Base-by-base conservation (phyloP, 768 basidiomycete genomes). In the Boletus sp. region DNA sequence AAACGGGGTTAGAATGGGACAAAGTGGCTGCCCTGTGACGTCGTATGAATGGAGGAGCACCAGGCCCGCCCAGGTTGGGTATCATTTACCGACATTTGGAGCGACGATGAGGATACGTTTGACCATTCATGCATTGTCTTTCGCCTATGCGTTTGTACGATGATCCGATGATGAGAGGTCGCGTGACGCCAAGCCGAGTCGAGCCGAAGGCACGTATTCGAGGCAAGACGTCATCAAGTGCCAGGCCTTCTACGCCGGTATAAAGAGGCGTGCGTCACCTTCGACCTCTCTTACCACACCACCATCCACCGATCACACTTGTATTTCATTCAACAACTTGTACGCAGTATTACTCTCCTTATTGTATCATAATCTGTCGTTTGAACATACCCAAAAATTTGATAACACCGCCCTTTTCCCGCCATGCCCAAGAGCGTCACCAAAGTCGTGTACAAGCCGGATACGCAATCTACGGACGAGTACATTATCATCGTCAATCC, bases 391-490 rank as follows among this genome's bases (percentile, higher is more conserved):
- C 56, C 54, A 30, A 45, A 39, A n/a, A 37, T 48, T 29, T 36
- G 53, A 50, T 39, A 11, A 40, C 46, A 33, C 57, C 39, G 54
- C 57, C 30, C 41, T 47, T n/a, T 41, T 20, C n/a, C 40, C 50
- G 66, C 37, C 63, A 80, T 79, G 79, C 61, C 75, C 35, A 81
- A 82, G 62, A 60, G 71, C 41, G 64, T 88, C 58, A 82, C 83
- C 54, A 86, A 89, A 76, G 80, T 93, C 67, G 76, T 92, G 62
- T 94, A 90, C 80, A 90, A 90, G 74, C 87, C 90, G 33, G 84
- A 86, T 65, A 69, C 81, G 52, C 82, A 86, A 62, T 83, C 84
- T 8, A 86, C 84, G 20, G 84, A 90, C 52, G 89, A 91, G 74
- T 94, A 73, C 76, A 81, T 80, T 55, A 73, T 87, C 69, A 78